Evolutionary conservation across 2,329 filamentous ascomycete genomes (phyloP).

Genomic region (Fusarium sp.): DNA sequence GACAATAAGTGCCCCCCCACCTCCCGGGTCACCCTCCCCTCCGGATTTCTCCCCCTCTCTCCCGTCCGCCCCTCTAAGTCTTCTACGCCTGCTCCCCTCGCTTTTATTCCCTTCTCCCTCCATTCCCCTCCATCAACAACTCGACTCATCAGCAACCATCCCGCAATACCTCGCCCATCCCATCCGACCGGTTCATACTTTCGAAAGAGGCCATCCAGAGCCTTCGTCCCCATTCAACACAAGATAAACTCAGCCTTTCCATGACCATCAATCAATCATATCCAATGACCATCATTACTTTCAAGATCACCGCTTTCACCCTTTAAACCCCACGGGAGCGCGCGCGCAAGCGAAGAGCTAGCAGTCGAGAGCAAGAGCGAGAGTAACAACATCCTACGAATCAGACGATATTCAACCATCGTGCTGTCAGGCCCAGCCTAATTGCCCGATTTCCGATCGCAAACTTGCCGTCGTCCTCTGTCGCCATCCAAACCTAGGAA

Average conservation of each 20-base stretch:
- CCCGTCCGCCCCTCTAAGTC: conserved; percentile 43
- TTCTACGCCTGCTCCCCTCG: conserved; percentile 42
- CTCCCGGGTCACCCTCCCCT: conserved; percentile 41
- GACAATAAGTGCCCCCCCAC: conserved; percentile 41
- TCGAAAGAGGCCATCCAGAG: conserved; percentile 46
- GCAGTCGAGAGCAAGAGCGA: conserved; percentile 53
- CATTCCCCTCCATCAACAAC: conserved; percentile 40
- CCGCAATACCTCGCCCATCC: conserved; percentile 42
- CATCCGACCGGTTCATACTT: conserved; percentile 43
- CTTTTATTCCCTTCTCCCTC: conserved; percentile 45
- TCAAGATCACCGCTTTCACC: conserved; percentile 69
- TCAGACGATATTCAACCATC: conserved; percentile 70
- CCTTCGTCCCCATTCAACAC: conserved; percentile 43
- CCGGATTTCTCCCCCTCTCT: conserved; percentile 43
- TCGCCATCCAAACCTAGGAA: conserved; percentile 38
- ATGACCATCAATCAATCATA: conserved; percentile 55
- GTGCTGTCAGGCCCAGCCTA: conserved; percentile 54
- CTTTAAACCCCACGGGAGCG: conserved; percentile 78
- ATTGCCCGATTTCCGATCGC: conserved; percentile 42
- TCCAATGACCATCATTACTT: conserved; percentile 65
- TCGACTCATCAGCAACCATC: conserved; percentile 41
- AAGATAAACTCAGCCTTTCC: conserved; percentile 52
- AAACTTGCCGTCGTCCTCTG: conserved; percentile 41
- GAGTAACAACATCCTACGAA: conserved; percentile 43
- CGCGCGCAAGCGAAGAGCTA: conserved; percentile 68